Evolutionary conservation across 208 protist genomes (phyloP).

Genomic region (Trypanosoma melophagium): DNA sequence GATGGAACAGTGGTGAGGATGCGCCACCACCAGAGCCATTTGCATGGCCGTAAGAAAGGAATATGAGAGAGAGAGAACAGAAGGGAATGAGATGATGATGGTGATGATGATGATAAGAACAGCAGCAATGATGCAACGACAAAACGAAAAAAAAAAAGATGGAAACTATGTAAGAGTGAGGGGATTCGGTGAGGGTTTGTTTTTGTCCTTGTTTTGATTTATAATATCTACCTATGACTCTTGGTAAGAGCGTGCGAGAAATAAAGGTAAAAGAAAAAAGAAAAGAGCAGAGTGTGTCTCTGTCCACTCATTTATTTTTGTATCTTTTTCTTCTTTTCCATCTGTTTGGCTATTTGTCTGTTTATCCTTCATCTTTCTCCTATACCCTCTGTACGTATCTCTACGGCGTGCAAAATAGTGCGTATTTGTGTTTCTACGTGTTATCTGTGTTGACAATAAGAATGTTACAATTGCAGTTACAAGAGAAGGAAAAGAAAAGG

Average conservation of each 20-base stretch:
- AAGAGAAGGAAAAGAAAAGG: no score
- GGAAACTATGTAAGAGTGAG: not conserved
- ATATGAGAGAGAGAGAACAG: conserved; percentile 4
- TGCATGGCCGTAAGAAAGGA: conserved; percentile 50
- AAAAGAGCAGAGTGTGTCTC: not conserved
- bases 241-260: no score
- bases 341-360: not conserved
- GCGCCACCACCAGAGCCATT: conserved; percentile 80
- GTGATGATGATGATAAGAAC: conserved; percentile 15
- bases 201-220: not conserved
- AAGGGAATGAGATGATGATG: conserved; percentile 1
- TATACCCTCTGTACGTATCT: no score
- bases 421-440: no score
- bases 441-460: no score
- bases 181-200: not conserved
- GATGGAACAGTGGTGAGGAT: conserved; percentile 48
- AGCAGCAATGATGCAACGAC: not conserved
- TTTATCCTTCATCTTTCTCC: no score
- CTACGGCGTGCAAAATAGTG: no score
- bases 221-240: no score
- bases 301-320: no score
- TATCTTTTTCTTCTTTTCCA: no score
- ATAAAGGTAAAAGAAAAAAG: not conserved
- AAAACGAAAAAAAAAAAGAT: conserved; percentile 10
- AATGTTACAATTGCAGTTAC: no score